Base-by-base conservation (phyloP, 1,284 basidiomycete species). In the Singerocomus inundabilis region DNA sequence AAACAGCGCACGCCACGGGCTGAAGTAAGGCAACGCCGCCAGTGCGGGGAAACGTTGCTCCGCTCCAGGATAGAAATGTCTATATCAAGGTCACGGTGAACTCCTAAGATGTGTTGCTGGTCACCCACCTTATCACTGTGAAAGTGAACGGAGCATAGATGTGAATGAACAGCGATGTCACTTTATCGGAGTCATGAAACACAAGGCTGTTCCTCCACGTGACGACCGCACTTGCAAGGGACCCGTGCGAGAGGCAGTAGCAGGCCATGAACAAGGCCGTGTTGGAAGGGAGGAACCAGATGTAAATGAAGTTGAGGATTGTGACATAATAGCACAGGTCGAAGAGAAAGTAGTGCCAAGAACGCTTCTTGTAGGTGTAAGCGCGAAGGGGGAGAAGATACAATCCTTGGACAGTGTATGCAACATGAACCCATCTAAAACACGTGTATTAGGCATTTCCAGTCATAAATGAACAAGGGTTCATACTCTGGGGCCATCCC, bases 181-280 rank as follows among this genome's bases (percentile, higher is more conserved):
- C 89, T 67, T 96, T 96, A 67, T 98, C 94, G 49, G 84, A 79
- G 60, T 94, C 93, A 65, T 97, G 94, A 71, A 97, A 97, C 6
- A 97, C 94, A n/a, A 95, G 80, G 63, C 86, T 93, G 64, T 98
- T 98, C 53, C 95, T 79, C 94, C 94, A 98, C 4, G 95, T 97
- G 58, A 96, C 91, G 39, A 98, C 92, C 0, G 93, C 92, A 55
- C 89, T 93, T 0, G 92, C 95, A 31, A 98, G 79, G 0, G 91
- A 85, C 0, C 94, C 93, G 66, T 94, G 84, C 1, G 91, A 91
- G 28, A 95, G 76, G 57, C 88, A 89, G 63, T 95, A 95, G 61
- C 89, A 92, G 21, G 91, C 88, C 47, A 92, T 80, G 67, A 93
- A 94, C 15, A 95, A 75, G 1, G 79, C 73, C 4, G 85, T 75